phyloP scores from a whole-genome alignment of 2,329 filamentous ascomycete species.

The Diaporthe sp. region DNA sequence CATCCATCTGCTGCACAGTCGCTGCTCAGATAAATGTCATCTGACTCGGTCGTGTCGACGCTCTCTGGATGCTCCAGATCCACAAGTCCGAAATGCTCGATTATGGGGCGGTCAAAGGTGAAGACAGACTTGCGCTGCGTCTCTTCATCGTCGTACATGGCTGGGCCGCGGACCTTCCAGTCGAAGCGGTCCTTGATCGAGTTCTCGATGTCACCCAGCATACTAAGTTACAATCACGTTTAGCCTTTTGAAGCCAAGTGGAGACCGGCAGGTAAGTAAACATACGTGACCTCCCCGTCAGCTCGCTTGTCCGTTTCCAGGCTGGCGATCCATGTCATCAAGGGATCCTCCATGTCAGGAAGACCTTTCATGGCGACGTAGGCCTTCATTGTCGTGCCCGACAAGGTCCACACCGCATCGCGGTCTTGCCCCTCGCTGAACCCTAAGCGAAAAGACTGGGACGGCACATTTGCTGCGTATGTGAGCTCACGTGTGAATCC shows the following conservation, averaged over 20 bases:
- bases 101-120: slow-evolving; percentile 41
- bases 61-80: slow-evolving; percentile 11
- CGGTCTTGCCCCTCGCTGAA: slow-evolving; percentile 12
- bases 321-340: slow-evolving; percentile 47
- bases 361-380: slow-evolving; percentile 53
- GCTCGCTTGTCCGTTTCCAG: slow-evolving; percentile 18
- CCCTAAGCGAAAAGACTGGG: not conserved
- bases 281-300: slow-evolving; percentile 11
- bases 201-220: slow-evolving; percentile 28
- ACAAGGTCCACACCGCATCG: slow-evolving; percentile 30
- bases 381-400: slow-evolving; percentile 46
- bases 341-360: slow-evolving; percentile 44
- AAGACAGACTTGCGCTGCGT: slow-evolving; percentile 16
- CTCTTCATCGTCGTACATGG: slow-evolving; percentile 34
- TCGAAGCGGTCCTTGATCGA: slow-evolving; percentile 28
- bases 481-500: not conserved
- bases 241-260: not conserved
- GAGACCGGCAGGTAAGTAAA: not conserved
- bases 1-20: slow-evolving; percentile 19
- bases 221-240: not conserved
- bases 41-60: slow-evolving; percentile 32
- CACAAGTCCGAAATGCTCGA: slow-evolving; percentile 33
- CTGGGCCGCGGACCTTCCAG: slow-evolving; percentile 35
- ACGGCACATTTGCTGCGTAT: not conserved
- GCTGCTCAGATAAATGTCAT: slow-evolving; percentile 5